Evolutionary conservation across 2,329 filamentous ascomycete species (phyloP), one percentile per base, ranked within the genome.

Genomic region (Arthroderma sp.): DNA sequence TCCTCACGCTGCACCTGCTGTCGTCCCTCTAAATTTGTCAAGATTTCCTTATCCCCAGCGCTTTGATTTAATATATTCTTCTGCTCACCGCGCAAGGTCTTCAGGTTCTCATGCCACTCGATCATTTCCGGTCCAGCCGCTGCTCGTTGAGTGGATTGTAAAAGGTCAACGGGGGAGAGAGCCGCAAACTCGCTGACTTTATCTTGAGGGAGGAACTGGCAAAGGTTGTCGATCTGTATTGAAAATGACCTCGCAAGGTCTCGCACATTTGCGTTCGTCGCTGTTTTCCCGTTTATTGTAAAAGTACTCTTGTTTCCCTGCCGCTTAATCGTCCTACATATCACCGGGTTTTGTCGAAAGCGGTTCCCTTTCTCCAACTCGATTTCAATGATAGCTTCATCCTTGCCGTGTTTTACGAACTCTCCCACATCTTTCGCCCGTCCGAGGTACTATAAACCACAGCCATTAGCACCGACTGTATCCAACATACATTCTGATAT

Each of bases 201-300:
- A 60, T 98, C 91, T 62, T 98, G 91, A 0, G 91, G 91, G 38
- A 98, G 68, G 56, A 98, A 98, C 60, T 98, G 91, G 61, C 91
- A 98, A 2, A 98, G 72, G 54, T 98, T 98, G 68, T 98, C 91
- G 51, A 96, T 86, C 63, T 98, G 91, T 42, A 98, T 96, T 40
- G 82, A 82, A 56, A 94, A 79, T 6, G 72, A 73, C 48, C 71
- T 75, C 49, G 82, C 83, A 40, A 94, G 67, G 6, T 71, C 66
- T 54, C 82, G 72, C 5, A 96, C 73, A 3, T 71, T 71, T 55
- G 80, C 82, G 50, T 79, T 75, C 1, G 62, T 62, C 6, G 72
- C 71, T 4, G 71, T 72, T 50, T 71, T 75, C 36, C 80, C 80
- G 58, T 95, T 82, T 30, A 96, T 61, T 58, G 73, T 82, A 68